Percentiles rank a stretch among this genome's conserved stretches.
These are phyloP conservation scores for Grammothele lineata DNA, from an alignment of 768 basidiomycete genomes.

Conservation along the genomic window DNA sequence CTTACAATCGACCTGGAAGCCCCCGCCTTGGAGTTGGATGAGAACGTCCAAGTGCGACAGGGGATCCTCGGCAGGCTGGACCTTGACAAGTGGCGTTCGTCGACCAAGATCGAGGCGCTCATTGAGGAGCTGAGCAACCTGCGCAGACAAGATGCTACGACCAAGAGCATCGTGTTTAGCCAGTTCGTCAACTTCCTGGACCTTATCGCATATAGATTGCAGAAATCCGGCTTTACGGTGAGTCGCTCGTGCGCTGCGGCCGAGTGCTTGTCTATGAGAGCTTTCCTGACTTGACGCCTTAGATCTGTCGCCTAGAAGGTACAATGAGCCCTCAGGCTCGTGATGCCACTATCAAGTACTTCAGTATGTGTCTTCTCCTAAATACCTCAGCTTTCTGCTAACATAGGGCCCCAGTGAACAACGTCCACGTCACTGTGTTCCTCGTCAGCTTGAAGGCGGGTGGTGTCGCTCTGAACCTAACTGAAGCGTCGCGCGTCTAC, in stretches of 20 bases:
- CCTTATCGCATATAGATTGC: slow-evolving; percentile 87
- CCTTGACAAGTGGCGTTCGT: slow-evolving; percentile 87
- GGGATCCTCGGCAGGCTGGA: slow-evolving; percentile 92
- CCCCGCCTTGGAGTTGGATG: slow-evolving; percentile 82
- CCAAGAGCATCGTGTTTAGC: slow-evolving; percentile 95
- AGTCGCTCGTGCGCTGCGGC: slow-evolving; percentile 20
- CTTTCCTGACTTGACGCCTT: no score
- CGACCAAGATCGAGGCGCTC: slow-evolving; percentile 96
- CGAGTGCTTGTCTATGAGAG: background rate
- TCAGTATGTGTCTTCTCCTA: slow-evolving; percentile 54
- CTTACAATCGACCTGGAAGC: slow-evolving; percentile 96
- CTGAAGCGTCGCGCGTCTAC: slow-evolving; percentile 90
- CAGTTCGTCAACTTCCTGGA: slow-evolving; percentile 95
- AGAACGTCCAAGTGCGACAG: slow-evolving; percentile 56
- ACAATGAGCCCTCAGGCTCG: slow-evolving; percentile 96
- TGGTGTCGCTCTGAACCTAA: slow-evolving; percentile 87
- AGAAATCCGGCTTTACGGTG: slow-evolving; percentile 88
- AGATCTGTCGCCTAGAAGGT: slow-evolving; percentile 94
- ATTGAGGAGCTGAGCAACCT: slow-evolving; percentile 90
- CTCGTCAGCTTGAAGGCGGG: slow-evolving; percentile 95
- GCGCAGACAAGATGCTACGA: slow-evolving; percentile 78
- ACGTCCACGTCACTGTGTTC: slow-evolving; percentile 94
- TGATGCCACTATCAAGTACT: slow-evolving; percentile 91
- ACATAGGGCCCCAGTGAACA: slow-evolving; percentile 61
- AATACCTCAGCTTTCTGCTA: no score